These are phyloP conservation scores for Wallacemonas sp. DNA, from an alignment of 208 protist species.

Conservation along the genomic window DNA sequence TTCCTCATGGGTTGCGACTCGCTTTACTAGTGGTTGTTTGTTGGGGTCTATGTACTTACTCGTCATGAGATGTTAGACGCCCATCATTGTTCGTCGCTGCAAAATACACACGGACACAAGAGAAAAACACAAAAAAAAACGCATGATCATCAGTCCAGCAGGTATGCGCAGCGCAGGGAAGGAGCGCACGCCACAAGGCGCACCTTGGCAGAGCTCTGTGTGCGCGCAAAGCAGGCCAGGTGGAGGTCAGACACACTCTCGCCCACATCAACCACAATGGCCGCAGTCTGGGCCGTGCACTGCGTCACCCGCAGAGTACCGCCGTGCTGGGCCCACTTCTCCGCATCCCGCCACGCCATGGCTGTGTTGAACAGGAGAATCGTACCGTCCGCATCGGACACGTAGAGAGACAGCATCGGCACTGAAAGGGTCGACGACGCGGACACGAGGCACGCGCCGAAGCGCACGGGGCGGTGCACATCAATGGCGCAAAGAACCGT, in stretches of 20 bases:
- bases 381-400: slow-evolving; percentile 56
- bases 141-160: slow-evolving; percentile 60
- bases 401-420: slow-evolving; percentile 64
- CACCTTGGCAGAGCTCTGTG: slow-evolving; percentile 7
- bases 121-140: too few species aligned
- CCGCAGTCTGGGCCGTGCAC: slow-evolving; percentile 49
- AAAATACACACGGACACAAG: too few species aligned
- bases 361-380: slow-evolving; percentile 73
- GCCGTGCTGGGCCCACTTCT: slow-evolving; percentile 29
- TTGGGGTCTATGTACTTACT: too few species aligned
- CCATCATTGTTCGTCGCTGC: too few species aligned
- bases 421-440: slow-evolving; percentile 32
- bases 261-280: slow-evolving; percentile 55
- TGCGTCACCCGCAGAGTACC: slow-evolving; percentile 32
- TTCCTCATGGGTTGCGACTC: too few species aligned
- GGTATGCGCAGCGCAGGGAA: slow-evolving; percentile 52
- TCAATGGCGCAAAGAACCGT: slow-evolving; percentile 35
- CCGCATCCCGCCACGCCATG: slow-evolving; percentile 63
- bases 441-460: slow-evolving; percentile 21
- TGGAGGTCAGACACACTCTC: slow-evolving; percentile 55
- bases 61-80: too few species aligned
- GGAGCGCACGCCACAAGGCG: slow-evolving; percentile 46
- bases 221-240: slow-evolving; percentile 24
- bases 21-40: too few species aligned
- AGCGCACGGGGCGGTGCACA: slow-evolving; percentile 30